Percentiles rank a stretch among this genome's conserved stretches.
Conservation (phyloP, 768 basidiomycete species). For the Gautieria morchelliformis region DNA sequence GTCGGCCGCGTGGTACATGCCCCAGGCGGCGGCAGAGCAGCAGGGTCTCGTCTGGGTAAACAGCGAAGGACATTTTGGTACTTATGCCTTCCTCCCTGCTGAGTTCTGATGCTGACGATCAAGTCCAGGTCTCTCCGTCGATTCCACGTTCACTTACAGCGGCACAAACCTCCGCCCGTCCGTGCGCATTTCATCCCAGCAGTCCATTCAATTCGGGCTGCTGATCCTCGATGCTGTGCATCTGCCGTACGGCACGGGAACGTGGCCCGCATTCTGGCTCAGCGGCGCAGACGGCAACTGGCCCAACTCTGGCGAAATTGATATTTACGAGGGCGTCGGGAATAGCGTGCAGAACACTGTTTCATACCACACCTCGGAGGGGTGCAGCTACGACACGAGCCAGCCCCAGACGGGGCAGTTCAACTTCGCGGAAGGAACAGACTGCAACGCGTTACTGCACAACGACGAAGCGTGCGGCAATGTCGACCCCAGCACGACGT, state of each 20-base stretch:
- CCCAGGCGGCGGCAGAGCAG: not conserved
- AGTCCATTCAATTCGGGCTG: conserved; percentile 30
- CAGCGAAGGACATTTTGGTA: conserved; percentile 5
- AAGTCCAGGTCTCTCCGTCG: conserved; percentile 4
- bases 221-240: conserved; percentile 79
- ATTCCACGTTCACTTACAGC: conserved; percentile 3
- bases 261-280: conserved; percentile 67
- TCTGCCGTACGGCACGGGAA: conserved; percentile 85
- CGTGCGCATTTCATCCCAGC: conserved; percentile 1
- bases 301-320: conserved; percentile 28
- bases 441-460: conserved; percentile 23
- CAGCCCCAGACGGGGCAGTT: conserved; percentile 6
- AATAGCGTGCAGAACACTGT: conserved; percentile 29
- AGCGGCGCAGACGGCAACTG: conserved; percentile 38
- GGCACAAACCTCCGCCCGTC: not conserved
- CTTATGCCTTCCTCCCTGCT: not conserved
- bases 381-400: conserved; percentile 26
- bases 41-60: conserved; percentile 6
- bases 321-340: conserved; percentile 37
- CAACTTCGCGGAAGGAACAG: conserved; percentile 30
- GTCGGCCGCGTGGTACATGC: conserved; percentile 1
- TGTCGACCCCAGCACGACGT: conserved; percentile 20
- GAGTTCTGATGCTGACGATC: not conserved
- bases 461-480: conserved; percentile 34
- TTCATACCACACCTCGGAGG: conserved; percentile 30